Percentiles rank a stretch among this genome's conserved stretches.
Conservation (phyloP, 768 basidiomycete species). For the Lactarius akahatsu region DNA sequence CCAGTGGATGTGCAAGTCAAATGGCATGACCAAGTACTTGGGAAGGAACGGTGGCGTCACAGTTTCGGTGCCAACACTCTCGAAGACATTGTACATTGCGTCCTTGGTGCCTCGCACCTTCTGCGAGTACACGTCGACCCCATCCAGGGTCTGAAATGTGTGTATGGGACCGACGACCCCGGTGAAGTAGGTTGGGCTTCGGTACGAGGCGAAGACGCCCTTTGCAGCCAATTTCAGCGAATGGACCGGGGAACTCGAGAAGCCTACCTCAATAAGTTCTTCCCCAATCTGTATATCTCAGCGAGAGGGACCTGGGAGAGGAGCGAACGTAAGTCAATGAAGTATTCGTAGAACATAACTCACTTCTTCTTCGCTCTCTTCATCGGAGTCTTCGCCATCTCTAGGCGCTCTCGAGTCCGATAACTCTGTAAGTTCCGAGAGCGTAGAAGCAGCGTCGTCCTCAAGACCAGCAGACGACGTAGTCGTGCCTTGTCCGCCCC, state of each 20-base stretch:
- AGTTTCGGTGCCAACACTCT: neutral
- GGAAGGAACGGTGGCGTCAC: neutral
- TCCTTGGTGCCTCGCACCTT: neutral
- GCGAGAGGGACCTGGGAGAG: neutral
- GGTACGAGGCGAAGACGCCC: neutral
- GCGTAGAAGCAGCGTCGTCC: neutral
- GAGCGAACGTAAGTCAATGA: neutral
- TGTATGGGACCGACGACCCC: neutral
- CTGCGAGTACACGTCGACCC: neutral
- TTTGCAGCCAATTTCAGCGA: neutral
- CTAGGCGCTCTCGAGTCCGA: neutral
- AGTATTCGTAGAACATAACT: neutral
- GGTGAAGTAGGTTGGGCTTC: neutral
- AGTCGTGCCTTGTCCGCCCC: neutral
- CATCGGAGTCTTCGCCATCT: neutral
- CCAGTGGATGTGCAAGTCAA: neutral
- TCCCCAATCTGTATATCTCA: neutral
- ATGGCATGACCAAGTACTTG: neutral
- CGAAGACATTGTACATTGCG: neutral
- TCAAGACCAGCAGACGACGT: neutral
- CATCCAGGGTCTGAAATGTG: neutral
- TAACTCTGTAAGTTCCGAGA: neutral
- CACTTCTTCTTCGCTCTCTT: neutral
- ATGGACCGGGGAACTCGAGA: neutral
- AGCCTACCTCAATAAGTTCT: neutral